A percentile compares a stretch with the other conserved stretches of the same genome.
These are phyloP conservation scores for Taiwanofungus camphoratus DNA, from an alignment of 1,284 basidiomycete genomes.

Conservation along the genomic window DNA sequence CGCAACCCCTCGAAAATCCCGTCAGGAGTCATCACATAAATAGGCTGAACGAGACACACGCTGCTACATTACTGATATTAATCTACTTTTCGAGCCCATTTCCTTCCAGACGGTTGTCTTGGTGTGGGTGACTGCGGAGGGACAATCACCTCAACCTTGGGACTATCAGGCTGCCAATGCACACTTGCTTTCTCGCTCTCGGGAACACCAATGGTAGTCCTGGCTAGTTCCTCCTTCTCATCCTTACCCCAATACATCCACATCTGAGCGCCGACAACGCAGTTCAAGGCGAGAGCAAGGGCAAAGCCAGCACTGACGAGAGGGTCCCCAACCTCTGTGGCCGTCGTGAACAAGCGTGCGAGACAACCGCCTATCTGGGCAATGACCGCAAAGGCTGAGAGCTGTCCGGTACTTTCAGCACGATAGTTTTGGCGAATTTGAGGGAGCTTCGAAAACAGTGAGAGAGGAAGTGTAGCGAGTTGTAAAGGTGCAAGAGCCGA, in stretches of 20 bases:
- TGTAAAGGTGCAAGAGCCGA: constrained; percentile 61
- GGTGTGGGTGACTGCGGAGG: constrained; percentile 35
- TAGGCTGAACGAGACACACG: too few relatives aligned
- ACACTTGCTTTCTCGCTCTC: constrained; percentile 25
- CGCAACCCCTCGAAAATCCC: too few relatives aligned
- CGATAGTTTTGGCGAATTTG: constrained; percentile 79
- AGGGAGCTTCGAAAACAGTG: constrained; percentile 81
- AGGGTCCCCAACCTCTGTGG: constrained; percentile 77
- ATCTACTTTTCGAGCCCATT: constrained; percentile 69
- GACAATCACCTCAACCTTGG: constrained; percentile 39
- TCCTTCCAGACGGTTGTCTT: constrained; percentile 44
- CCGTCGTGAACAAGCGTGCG: constrained; percentile 86
- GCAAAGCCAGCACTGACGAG: constrained; percentile 79
- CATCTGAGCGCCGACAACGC: constrained; percentile 77
- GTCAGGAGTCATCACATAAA: too few relatives aligned
- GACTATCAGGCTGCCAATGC: constrained; percentile 23
- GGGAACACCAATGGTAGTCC: constrained; percentile 11
- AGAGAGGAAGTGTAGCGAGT: constrained; percentile 76
- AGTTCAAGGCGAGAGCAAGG: constrained; percentile 74
- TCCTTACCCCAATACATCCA: constrained; percentile 75
- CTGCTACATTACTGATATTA: too few relatives aligned
- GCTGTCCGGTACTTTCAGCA: constrained; percentile 78
- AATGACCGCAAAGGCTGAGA: constrained; percentile 84
- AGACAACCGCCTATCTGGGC: constrained; percentile 81
- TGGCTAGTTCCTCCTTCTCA: constrained; percentile 30